phyloP scores from a whole-genome alignment of 345 rosid species.

The Isatis tinctoria region DNA sequence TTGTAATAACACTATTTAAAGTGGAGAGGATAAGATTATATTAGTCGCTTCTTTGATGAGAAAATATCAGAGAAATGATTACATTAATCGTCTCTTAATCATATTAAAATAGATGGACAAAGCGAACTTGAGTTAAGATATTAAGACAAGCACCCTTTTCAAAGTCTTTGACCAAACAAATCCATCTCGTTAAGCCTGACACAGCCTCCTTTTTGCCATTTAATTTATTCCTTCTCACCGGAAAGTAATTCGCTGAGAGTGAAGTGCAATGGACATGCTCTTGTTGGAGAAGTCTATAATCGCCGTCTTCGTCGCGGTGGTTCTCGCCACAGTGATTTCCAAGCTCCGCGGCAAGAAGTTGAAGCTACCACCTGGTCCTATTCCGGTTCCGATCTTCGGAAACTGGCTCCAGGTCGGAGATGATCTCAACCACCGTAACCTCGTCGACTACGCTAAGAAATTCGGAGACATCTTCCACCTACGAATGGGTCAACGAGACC shows the following conservation, averaged over 20 bases:
- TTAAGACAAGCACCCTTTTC: too few relatives aligned
- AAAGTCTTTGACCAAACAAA: too few relatives aligned
- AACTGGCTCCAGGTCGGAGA: slow-evolving; percentile 99
- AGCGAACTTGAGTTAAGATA: not conserved
- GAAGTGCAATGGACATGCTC: slow-evolving; percentile 63
- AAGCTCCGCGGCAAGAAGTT: slow-evolving; percentile 80
- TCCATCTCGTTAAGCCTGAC: not conserved
- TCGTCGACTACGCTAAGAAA: slow-evolving; percentile 67
- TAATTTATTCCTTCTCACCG: too few relatives aligned
- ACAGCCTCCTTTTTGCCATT: too few relatives aligned
- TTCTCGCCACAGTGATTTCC: slow-evolving; percentile 61
- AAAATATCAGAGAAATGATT: not conserved
- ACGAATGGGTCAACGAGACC: slow-evolving; percentile 86
- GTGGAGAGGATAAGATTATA: not conserved
- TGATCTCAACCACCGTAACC: slow-evolving; percentile 91
- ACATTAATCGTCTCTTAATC: not conserved
- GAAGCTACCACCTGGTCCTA: slow-evolving; percentile 90
- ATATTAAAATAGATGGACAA: not conserved
- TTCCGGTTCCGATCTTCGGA: slow-evolving; percentile 82
- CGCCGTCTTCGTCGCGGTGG: slow-evolving; percentile 66
- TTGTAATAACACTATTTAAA: too few relatives aligned
- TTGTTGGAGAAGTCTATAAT: slow-evolving; percentile 71
- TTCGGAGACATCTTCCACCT: slow-evolving; percentile 65
- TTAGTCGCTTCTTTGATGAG: not conserved
- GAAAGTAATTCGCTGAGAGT: not conserved